Base-by-base conservation (phyloP, 2,329 filamentous ascomycete species). In the Coniochaeta sp. region DNA sequence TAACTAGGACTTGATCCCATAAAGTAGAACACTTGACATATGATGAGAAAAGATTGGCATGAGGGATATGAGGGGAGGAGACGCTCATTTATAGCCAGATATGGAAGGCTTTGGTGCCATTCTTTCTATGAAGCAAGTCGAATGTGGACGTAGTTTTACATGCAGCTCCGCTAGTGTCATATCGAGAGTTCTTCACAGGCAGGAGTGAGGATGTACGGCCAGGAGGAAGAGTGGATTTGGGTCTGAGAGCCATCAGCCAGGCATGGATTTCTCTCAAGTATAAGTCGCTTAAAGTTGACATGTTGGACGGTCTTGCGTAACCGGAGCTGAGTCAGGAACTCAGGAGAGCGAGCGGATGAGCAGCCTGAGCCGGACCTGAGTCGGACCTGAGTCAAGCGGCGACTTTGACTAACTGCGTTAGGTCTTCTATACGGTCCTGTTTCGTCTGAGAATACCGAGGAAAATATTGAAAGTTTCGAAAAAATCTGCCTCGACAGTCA, bases 1-100 rank as follows among this genome's bases (percentile, higher is more conserved):
- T 55, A 31, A 55, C 26, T 55, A 55, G 50, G n/a, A 55, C 50
- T 55, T 55, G 50, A 55, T 31, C 50, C 50, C 26, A 55, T 55
- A n/a, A 40, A 40, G 36, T 14, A 40, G 36, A 14, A 40, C 36
- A n/a, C n/a, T n/a, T 40, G 36, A 14, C 36, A 16, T 40, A 40
- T 40, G 36, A 40, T 40, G 36, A 40, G 36, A 40, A 40, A 40
- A 14, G 5, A 6, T 40, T 4, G 36, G 6, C 16, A 40, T 6
- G 36, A 40, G 36, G 17, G 31, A 33, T 33, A 33, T 33, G 31
- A 33, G 31, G 31, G 31, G 31, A 40, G 36, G 36, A 14, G 17
- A 40, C 36, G 36, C 36, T 40, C 36, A 40, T 40, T 40, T 40
- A 33, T 33, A 33, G 31, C 31, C 31, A 33, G 31, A 33, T 6